Conservation (phyloP, 129 eudicot genomes). For the Smallanthus sonchifolius region DNA sequence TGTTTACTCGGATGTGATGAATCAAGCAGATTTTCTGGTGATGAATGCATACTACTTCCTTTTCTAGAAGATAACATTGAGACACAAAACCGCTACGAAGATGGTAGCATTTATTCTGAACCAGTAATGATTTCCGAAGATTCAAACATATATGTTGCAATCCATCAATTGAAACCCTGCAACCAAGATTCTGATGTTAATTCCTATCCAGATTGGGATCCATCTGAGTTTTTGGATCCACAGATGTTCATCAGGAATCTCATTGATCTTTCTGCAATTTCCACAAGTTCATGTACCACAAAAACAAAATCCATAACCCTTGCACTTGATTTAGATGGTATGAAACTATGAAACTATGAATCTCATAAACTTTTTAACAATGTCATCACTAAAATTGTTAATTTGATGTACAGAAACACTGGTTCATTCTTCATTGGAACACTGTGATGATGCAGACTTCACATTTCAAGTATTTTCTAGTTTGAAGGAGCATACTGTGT, state of each 20-base stretch:
- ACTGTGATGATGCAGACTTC: slow-evolving; percentile 79
- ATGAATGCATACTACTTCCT: slow-evolving; percentile 60
- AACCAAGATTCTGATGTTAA: slow-evolving; percentile 53
- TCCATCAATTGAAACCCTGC: slow-evolving; percentile 62
- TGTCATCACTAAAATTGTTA: not conserved
- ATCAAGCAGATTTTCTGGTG: slow-evolving; percentile 51
- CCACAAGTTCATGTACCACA: slow-evolving; percentile 34
- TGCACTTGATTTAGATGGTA: slow-evolving; percentile 96
- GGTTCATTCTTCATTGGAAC: slow-evolving; percentile 87
- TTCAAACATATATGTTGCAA: slow-evolving; percentile 62
- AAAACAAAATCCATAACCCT: slow-evolving; percentile 64
- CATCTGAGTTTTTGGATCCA: slow-evolving; percentile 68
- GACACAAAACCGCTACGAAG: slow-evolving; percentile 26
- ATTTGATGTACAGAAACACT: slow-evolving; percentile 63
- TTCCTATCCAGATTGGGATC: slow-evolving; percentile 55
- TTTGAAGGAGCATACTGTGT: slow-evolving; percentile 74
- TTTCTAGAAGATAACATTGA: slow-evolving; percentile 57
- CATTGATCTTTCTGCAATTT: slow-evolving; percentile 53
- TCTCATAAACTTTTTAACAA: not conserved
- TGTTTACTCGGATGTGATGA: slow-evolving; percentile 57
- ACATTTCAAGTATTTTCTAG: slow-evolving; percentile 66
- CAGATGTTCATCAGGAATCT: slow-evolving; percentile 67
- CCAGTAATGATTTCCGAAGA: slow-evolving; percentile 37
- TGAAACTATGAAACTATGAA: not conserved
- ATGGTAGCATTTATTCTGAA: slow-evolving; percentile 25